These are phyloP conservation scores for Lactarius hengduanensis DNA, from an alignment of 768 basidiomycete species.

Conservation along the genomic window DNA sequence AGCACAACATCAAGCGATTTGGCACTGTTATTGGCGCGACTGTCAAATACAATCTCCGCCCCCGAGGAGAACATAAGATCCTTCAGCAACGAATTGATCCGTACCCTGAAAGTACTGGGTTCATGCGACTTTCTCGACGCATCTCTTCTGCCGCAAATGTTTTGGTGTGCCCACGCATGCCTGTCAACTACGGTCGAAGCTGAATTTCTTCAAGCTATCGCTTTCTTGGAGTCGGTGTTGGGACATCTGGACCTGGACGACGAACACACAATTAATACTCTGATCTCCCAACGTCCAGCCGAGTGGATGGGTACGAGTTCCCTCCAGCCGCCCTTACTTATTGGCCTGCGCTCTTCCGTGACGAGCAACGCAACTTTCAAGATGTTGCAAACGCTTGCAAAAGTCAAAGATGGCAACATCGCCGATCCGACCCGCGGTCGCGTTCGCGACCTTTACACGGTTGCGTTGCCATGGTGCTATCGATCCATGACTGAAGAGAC, in stretches of 20 bases:
- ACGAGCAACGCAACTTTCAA: constrained; percentile 67
- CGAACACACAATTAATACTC: constrained; percentile 58
- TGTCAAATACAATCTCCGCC: constrained; percentile 81
- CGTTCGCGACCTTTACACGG: constrained; percentile 77
- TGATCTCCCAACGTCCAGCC: constrained; percentile 63
- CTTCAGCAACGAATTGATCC: constrained; percentile 81
- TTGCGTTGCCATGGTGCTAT: constrained; percentile 85
- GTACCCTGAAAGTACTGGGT: constrained; percentile 66
- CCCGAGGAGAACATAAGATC: constrained; percentile 73
- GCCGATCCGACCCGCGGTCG: constrained; percentile 71
- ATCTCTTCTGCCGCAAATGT: constrained; percentile 73
- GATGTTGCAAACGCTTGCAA: constrained; percentile 61
- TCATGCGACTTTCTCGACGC: constrained; percentile 55
- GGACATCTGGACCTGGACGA: constrained; percentile 71
- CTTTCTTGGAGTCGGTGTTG: constrained; percentile 63
- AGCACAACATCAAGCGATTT: constrained; percentile 68
- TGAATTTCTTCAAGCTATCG: constrained; percentile 70
- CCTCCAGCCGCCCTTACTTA: constrained; percentile 69
- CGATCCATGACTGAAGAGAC: constrained; percentile 69
- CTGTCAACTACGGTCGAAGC: constrained; percentile 78
- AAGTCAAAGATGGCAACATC: constrained; percentile 58
- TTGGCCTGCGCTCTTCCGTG: constrained; percentile 75
- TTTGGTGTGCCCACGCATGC: constrained; percentile 83
- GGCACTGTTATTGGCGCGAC: constrained; percentile 73
- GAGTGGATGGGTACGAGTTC: constrained; percentile 66